Conservation (phyloP, 129 eudicot genomes). For the Calendula officinalis region DNA sequence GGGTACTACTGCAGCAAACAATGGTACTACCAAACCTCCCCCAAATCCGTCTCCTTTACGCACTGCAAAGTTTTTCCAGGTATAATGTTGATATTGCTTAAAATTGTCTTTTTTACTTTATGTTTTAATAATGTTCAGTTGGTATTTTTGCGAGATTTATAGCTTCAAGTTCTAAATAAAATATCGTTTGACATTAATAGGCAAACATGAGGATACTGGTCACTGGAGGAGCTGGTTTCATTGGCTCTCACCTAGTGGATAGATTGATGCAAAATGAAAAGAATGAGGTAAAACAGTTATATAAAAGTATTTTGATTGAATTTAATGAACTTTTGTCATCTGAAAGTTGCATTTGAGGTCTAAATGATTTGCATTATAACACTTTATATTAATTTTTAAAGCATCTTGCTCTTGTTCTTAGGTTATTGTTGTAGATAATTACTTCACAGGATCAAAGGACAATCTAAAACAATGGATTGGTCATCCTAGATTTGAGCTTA, state of each 20-base stretch:
- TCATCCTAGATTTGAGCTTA: conserved; percentile 92
- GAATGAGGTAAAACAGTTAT: conserved; percentile 53
- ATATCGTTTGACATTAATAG: conserved; percentile 31
- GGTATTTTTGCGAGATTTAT: conserved; percentile 3
- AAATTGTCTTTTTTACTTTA: background rate
- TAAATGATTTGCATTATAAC: background rate
- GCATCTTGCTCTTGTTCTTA: conserved; percentile 20
- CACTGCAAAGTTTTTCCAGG: conserved; percentile 75
- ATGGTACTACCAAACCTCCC: conserved; percentile 46
- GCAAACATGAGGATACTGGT: conserved; percentile 89
- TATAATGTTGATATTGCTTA: conserved; percentile 14
- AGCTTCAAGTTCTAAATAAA: background rate
- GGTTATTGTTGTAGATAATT: conserved; percentile 89
- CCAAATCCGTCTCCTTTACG: conserved; percentile 79
- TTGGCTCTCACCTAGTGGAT: conserved; percentile 88
- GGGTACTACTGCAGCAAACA: conserved; percentile 43
- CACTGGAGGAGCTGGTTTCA: conserved; percentile 94
- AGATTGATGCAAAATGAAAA: conserved; percentile 82
- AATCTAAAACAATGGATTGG: conserved; percentile 81
- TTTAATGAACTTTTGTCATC: background rate
- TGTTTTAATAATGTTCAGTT: background rate
- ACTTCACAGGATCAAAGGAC: conserved; percentile 86
- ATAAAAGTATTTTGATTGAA: background rate
- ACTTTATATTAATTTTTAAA: background rate
- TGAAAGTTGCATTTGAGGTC: conserved; percentile 14